Evolutionary conservation across 441 rosid species (phyloP), one percentile per base, ranked within the genome.

Genomic region (Iberis amara): DNA sequence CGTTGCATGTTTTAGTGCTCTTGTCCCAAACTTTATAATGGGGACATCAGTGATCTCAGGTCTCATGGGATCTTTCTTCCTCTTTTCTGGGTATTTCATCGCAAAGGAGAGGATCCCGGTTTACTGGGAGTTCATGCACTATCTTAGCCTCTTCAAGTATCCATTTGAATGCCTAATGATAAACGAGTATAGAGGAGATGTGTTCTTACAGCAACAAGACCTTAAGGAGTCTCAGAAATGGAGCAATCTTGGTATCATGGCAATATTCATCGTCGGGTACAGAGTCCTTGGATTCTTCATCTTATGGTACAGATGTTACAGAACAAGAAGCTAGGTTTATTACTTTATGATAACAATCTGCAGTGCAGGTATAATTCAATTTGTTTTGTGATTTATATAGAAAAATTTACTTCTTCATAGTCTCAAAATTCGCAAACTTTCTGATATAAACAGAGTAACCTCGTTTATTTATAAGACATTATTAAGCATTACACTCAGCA

Each of bases 91-190:
- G 3, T 89, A 83, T 39, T 89, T 89, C 58, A 83, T 84, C 23
- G 55, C 83, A 0, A 68, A 84, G 60, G 77, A 80, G 1, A 71
- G 73, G 27, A 82, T 86, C 35, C 95, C 95, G 2, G 69, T 50
- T 14, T 83, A 86, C 76, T 86, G 95, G 97, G 75, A 69, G 62
- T 89, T 82, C 64, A 86, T 89, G 95, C 86, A 89, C 57, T 84
- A 86, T 38, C 61, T 86, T 69, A 86, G 94, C 43, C 63, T 89
- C 62, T 86, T 89, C 56, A 89, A 89, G 81, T 89, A 86, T 73
- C 97, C 95, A 27, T 89, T 79, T 30, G 95, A 89, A 68, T 83
- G 94, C 44, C 73, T 89, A 37, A 50, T 89, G 67, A 68, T 86
- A 48, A 89, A 83, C 47, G 90, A 89, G 72, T 86, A 73, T 55